Conservation (phyloP, 345 rosid species). For the Triadica sebifera region DNA sequence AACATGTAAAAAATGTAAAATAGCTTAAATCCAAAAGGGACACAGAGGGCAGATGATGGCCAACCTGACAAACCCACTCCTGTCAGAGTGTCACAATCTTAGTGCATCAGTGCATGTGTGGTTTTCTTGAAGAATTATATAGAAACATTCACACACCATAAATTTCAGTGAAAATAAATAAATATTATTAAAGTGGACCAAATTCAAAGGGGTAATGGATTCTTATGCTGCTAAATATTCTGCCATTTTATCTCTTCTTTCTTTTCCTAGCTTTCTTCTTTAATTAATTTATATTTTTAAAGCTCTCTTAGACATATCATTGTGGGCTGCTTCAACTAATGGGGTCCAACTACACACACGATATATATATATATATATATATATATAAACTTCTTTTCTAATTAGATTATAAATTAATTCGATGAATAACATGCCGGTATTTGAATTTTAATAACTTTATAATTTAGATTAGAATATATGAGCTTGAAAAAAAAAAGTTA, state of each 20-base stretch:
- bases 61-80: conserved; percentile 38
- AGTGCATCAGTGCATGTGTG: not conserved
- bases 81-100: conserved; percentile 14
- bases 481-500: too few relatives aligned
- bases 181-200: not conserved
- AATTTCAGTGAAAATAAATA: conserved; percentile 30
- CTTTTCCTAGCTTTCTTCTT: not conserved
- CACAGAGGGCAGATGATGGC: conserved; percentile 30
- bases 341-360: conserved; percentile 10
- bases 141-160: conserved; percentile 24
- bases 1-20: not conserved
- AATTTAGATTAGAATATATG: too few relatives aligned
- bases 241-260: conserved; percentile 11
- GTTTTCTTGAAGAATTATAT: not conserved
- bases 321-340: conserved; percentile 36
- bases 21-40: not conserved
- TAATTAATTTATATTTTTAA: not conserved
- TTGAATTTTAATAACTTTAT: too few relatives aligned
- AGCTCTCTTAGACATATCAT: conserved; percentile 24
- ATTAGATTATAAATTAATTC: too few relatives aligned
- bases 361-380: too few relatives aligned
- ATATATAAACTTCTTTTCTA: too few relatives aligned
- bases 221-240: conserved; percentile 18
- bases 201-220: conserved; percentile 32
- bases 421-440: too few relatives aligned